Conservation (phyloP, 768 basidiomycete species). For the Termitomyces sp. region DNA sequence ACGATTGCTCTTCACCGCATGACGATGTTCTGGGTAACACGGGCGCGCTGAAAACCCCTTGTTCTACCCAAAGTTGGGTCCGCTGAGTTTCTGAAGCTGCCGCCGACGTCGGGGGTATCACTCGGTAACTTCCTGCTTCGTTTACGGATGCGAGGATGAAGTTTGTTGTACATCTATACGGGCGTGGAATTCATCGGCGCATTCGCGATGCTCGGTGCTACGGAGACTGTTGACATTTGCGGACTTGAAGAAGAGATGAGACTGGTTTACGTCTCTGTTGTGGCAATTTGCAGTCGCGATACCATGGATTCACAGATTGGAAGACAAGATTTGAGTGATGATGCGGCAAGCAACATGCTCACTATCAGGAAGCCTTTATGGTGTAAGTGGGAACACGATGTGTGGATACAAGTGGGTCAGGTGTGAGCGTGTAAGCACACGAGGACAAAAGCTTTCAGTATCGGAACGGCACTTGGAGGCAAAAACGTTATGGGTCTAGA, state of each 20-base stretch:
- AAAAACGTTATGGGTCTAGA: conserved; percentile 6
- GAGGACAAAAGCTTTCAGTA: conserved; percentile 4
- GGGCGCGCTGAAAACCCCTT: conserved; percentile 4
- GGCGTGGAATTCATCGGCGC: background rate
- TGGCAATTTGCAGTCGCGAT: background rate
- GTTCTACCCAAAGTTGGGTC: background rate
- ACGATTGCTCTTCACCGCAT: background rate
- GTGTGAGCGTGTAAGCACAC: conserved; percentile 1
- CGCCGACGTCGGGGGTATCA: conserved; percentile 4
- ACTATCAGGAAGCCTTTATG: background rate
- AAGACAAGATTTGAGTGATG: background rate
- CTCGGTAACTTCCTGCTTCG: background rate
- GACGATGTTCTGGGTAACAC: conserved; percentile 5
- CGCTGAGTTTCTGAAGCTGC: background rate
- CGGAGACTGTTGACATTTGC: background rate
- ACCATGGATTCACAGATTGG: background rate
- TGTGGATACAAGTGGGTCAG: conserved; percentile 8
- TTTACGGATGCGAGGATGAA: background rate
- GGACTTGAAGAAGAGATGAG: background rate
- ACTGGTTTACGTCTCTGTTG: background rate
- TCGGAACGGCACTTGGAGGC: background rate
- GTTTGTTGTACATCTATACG: background rate
- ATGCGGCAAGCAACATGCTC: background rate
- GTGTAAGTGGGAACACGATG: background rate
- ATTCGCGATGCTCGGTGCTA: background rate